Conservation (phyloP, 345 rosid genomes). For the Gossypium bickii region DNA sequence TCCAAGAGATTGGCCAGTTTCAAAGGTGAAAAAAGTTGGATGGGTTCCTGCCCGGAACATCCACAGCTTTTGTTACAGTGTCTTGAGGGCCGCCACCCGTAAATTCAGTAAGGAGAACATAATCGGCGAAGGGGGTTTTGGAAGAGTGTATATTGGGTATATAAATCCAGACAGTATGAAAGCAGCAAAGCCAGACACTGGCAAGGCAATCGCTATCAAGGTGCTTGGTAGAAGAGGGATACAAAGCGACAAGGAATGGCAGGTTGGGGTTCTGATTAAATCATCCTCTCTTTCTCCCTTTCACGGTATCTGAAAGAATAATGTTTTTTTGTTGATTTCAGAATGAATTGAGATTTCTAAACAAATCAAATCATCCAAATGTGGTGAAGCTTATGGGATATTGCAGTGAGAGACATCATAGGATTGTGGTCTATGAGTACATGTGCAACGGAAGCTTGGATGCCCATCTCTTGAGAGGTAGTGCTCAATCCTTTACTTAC, state of each 20-base stretch:
- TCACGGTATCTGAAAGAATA: background rate
- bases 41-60: slow-evolving; percentile 15
- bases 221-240: slow-evolving; percentile 31
- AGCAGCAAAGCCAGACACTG: slow-evolving; percentile 20
- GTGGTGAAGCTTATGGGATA: slow-evolving; percentile 44
- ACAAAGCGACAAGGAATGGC: slow-evolving; percentile 47
- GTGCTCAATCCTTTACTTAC: background rate
- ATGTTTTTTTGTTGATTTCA: slow-evolving; percentile 17
- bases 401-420: slow-evolving; percentile 32
- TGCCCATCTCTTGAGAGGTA: slow-evolving; percentile 38
- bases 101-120: slow-evolving; percentile 32
- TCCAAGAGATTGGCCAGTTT: slow-evolving; percentile 14
- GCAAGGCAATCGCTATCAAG: slow-evolving; percentile 40
- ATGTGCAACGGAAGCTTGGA: slow-evolving; percentile 44
- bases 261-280: slow-evolving; percentile 24
- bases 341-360: slow-evolving; percentile 31
- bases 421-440: slow-evolving; percentile 45
- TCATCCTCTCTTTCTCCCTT: background rate
- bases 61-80: slow-evolving; percentile 22
- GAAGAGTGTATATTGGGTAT: slow-evolving; percentile 42
- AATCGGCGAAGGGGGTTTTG: slow-evolving; percentile 54
- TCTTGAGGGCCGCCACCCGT: slow-evolving; percentile 30
- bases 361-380: slow-evolving; percentile 43
- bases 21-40: slow-evolving; percentile 6
- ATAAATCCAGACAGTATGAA: slow-evolving; percentile 25